Conservation (phyloP, 78 protist genomes). For the Isochrysis galbana region DNA sequence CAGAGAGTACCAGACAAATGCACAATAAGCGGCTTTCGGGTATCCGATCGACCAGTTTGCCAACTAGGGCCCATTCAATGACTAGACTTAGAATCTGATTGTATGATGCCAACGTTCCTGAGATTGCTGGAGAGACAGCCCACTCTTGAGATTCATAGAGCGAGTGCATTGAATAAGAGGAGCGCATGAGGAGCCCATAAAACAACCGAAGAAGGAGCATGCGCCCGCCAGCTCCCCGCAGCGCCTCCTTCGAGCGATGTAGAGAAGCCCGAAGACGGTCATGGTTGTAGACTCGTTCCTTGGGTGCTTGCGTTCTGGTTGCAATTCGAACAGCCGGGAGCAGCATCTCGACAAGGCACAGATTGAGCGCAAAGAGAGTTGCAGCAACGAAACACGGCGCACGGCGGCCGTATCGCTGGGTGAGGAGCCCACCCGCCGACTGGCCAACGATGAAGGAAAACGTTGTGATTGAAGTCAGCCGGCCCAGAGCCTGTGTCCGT, state of each 20-base stretch:
- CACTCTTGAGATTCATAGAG: background rate
- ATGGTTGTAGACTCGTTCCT: no score
- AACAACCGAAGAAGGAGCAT: background rate
- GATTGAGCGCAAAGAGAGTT: background rate
- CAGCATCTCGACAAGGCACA: background rate
- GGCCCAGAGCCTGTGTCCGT: conserved; percentile 1
- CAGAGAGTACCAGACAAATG: background rate
- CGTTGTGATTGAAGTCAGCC: background rate
- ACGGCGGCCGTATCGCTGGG: background rate
- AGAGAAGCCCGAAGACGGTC: background rate
- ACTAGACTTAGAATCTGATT: background rate
- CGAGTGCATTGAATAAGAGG: background rate
- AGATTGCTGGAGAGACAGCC: background rate
- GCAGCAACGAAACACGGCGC: background rate
- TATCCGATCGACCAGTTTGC: background rate
- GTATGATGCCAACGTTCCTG: background rate
- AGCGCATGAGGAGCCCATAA: background rate
- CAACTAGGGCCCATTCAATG: background rate
- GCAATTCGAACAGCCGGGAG: no score
- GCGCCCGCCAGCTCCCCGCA: background rate
- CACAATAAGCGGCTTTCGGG: background rate
- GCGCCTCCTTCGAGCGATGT: background rate
- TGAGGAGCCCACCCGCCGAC: background rate
- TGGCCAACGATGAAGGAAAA: background rate
- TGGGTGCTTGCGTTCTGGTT: no score